phyloP scores from a whole-genome alignment of 257 asterid genomes.

The Nicotiana noctiflora region DNA sequence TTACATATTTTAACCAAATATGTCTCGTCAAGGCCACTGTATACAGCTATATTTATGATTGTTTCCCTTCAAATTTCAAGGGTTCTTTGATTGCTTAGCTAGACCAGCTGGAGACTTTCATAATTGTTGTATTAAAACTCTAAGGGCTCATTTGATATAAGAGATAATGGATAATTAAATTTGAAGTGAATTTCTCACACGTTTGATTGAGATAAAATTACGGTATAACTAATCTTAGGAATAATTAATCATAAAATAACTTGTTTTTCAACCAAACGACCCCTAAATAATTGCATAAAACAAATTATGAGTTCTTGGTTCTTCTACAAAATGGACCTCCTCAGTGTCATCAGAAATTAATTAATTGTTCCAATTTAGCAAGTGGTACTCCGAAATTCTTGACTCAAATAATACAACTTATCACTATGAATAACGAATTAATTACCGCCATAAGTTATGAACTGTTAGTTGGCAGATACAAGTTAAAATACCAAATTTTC shows the following conservation, averaged over 20 bases:
- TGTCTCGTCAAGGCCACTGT: background rate
- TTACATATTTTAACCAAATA: background rate
- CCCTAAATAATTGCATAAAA: background rate
- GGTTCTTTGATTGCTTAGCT: background rate
- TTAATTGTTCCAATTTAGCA: background rate
- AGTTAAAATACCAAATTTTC: no score
- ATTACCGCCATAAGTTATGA: background rate
- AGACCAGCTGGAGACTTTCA: background rate
- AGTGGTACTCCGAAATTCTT: background rate
- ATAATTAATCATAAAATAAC: no score
- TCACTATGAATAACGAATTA: background rate
- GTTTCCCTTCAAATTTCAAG: background rate
- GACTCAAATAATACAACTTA: no score
- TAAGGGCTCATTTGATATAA: no score
- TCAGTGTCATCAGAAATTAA: background rate
- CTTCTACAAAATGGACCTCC: background rate
- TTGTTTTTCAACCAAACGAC: no score
- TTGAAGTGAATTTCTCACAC: no score
- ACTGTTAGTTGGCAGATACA: no score
- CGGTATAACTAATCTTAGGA: no score
- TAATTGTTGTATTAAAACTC: no score
- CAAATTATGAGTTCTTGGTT: background rate
- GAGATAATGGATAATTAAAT: no score
- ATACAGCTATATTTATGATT: background rate
- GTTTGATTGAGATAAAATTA: no score